Evolutionary conservation across 192 early-diverging fungal genomes (phyloP), one percentile per base, ranked within the genome.

Genomic region (Umbelopsis ramanniana): DNA sequence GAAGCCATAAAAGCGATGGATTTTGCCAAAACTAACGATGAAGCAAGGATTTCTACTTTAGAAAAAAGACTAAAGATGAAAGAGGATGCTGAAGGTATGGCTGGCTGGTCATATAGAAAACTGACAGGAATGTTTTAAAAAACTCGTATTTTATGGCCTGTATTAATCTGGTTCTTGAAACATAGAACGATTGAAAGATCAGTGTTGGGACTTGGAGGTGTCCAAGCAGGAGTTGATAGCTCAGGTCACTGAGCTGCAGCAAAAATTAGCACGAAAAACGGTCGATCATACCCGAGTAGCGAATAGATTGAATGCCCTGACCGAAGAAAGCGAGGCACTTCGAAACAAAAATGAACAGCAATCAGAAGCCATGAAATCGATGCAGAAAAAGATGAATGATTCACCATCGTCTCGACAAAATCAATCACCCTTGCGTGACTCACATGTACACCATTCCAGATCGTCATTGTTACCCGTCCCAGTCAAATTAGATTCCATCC

Each of bases 11-110:
- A 52, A 15, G 11, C 46, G 6, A n/a, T 79, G 19, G 72, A 79
- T 60, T 68, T 71, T 7, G 60, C 66, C 55, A 71, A 53, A 46
- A 52, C 70, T 11, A 73, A 79, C 29, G 69, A 66, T 22, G 69
- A 74, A 40, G 69, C 45, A 7, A 37, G 40, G 5, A 67, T 47
- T 19, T 72, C 68, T 8, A 69, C 47, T 11, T 17, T 79, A 15
- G 66, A 52, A 15, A 79, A 74, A 15, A 70, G 74, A 63, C 63
- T 79, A 2, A 68, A 70, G 2, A 38, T 53, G 38, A 74, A 71
- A 66, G 73, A 74, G 0, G 77, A 79, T 22, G 17, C 48, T 45
- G 77, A 79, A 72, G 76, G 76, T 78, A 78, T 33, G 24, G 12
- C 66, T 19, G 7, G 26, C 12, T 52, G 6, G 11, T 12, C 8